phyloP scores from a whole-genome alignment of 83 land plant species.

The Picea abies region DNA sequence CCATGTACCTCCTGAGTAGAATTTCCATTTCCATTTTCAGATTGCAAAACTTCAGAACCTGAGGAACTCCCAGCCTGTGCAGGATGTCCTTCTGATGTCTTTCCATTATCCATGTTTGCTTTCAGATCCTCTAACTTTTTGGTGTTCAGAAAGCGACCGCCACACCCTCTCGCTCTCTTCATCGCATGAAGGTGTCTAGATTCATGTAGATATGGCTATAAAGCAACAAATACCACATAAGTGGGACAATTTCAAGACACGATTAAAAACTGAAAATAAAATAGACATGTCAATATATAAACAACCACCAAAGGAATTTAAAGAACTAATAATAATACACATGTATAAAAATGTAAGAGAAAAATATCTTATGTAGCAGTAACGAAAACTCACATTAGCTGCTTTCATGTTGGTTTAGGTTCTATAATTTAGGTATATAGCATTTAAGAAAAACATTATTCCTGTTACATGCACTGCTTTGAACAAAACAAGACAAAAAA shows the following conservation, averaged over 20 bases:
- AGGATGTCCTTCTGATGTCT: neutral
- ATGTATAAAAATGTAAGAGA: neutral
- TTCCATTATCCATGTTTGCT: slow-evolving; percentile 1
- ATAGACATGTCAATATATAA: neutral
- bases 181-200: slow-evolving; percentile 71
- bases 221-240: neutral
- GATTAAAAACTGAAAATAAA: neutral
- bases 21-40: slow-evolving; percentile 31
- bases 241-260: neutral
- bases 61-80: slow-evolving; percentile 26
- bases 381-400: neutral
- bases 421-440: neutral
- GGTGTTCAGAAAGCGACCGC: slow-evolving; percentile 67
- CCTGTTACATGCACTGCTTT: neutral
- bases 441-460: neutral
- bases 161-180: slow-evolving; percentile 63
- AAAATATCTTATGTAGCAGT: neutral
- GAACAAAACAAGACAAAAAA: neutral
- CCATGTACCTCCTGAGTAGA: slow-evolving; percentile 27
- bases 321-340: neutral
- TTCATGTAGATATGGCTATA: slow-evolving; percentile 63
- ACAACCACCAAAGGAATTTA: neutral
- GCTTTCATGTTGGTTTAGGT: neutral
- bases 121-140: slow-evolving; percentile 24
- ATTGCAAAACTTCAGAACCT: slow-evolving; percentile 52